Percentiles rank a stretch among this genome's conserved stretches.
These are phyloP conservation scores for Saprolegnia diclina DNA, from an alignment of 352 stramenopile genomes.

Conservation along the genomic window DNA sequence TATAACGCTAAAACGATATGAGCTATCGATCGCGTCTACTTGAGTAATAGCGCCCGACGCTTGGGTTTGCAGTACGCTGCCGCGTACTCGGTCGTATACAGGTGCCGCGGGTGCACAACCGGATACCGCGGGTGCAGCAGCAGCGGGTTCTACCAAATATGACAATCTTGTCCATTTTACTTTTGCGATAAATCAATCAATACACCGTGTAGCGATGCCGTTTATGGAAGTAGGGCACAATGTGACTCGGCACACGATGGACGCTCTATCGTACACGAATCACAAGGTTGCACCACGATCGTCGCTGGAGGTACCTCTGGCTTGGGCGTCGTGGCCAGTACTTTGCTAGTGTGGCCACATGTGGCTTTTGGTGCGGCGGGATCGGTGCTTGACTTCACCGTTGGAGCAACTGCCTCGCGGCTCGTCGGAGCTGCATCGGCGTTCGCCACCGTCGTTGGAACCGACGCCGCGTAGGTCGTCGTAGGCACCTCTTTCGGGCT, in stretches of 20 bases:
- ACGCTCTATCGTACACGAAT: background rate
- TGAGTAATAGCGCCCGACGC: background rate
- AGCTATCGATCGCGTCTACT: background rate
- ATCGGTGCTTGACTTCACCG: too few relatives aligned
- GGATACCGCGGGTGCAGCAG: background rate
- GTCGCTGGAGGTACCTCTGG: too few relatives aligned
- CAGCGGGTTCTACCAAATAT: background rate
- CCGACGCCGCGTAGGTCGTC: too few relatives aligned
- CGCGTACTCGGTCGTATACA: constrained; percentile 5
- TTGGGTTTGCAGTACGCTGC: background rate
- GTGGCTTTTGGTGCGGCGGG: too few relatives aligned
- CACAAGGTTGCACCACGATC: background rate
- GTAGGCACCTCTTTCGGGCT: too few relatives aligned
- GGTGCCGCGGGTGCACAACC: background rate
- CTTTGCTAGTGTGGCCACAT: too few relatives aligned
- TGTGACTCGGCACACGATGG: background rate
- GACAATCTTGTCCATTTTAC: background rate
- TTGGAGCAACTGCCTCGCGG: too few relatives aligned
- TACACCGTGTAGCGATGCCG: background rate
- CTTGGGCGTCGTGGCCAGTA: too few relatives aligned
- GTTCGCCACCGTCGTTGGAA: too few relatives aligned
- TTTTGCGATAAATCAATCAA: background rate
- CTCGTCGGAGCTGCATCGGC: too few relatives aligned
- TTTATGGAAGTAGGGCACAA: background rate
- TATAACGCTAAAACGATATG: background rate